Evolutionary conservation across 305 asterid genomes (phyloP), one percentile per base, ranked within the genome.

Genomic region (Fraxinus paxiana): DNA sequence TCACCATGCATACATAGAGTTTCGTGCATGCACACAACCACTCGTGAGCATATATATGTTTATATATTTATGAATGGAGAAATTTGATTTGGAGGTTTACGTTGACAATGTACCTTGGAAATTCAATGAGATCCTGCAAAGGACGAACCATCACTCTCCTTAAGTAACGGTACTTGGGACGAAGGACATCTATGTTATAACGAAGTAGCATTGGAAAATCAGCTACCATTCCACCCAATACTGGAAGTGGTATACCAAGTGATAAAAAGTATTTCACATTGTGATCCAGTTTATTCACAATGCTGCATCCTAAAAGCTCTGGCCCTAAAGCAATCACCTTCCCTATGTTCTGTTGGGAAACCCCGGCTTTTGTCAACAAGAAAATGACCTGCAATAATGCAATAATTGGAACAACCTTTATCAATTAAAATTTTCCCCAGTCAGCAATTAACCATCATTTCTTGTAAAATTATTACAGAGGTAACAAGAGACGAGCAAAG

Each of bases 251-350:
- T 77, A 96, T 94, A 75, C 99, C 97, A 28, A 96, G 96, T 24
- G 99, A 96, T 31, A 94, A 81, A 77, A 91, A 92, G 84, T 91
- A 96, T 73, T 92, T 96, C 86, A 96, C 97, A 78, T 88, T 91
- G 85, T 83, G 93, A 20, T 96, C 99, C 79, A 96, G 86, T 79
- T 96, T 96, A 83, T 96, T 82, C 18, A 88, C 94, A 80, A 96
- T 90, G 90, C 97, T 92, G 90, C 98, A 91, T 69, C 99, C 99
- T 59, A 95, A 82, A 73, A 95, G 90, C 93, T 94, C 97, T 5
- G 98, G 97, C 61, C 70, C 92, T 63, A 87, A 82, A 38, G 93
- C 99, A 78, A 94, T 84, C 76, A 92, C 99, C 91, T 94, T 95
- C 80, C 97, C 99, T 1, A 95, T 83, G 61, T 91, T 86, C 59